Conservation (phyloP, 805 yeast species). For the Myxozyma udenii region DNA sequence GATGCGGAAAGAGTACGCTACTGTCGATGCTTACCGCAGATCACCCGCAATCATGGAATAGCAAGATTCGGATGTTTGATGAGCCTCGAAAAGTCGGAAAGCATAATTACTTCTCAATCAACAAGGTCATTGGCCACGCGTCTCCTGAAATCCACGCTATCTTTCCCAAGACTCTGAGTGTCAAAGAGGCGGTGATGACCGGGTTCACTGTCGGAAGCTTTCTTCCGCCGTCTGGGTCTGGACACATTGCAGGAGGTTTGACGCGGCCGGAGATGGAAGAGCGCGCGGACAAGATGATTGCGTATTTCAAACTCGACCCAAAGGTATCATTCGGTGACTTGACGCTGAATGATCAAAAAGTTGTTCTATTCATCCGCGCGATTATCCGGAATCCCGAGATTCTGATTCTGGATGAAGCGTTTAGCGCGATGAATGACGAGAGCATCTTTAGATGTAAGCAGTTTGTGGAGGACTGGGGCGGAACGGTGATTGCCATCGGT, state of each 20-base stretch:
- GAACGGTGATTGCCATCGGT: constrained; percentile 76
- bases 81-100: constrained; percentile 69
- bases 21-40: constrained; percentile 84
- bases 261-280: constrained; percentile 37
- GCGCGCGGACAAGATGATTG: constrained; percentile 47
- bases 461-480: constrained; percentile 53
- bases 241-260: constrained; percentile 28
- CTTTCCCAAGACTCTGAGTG: constrained; percentile 59
- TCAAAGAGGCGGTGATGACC: constrained; percentile 59
- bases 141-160: constrained; percentile 91
- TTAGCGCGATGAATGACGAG: constrained; percentile 79
- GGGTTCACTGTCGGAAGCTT: constrained; percentile 73
- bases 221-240: constrained; percentile 47
- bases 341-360: constrained; percentile 70
- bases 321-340: constrained; percentile 52
- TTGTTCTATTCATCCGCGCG: constrained; percentile 72
- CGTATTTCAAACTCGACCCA: constrained; percentile 47
- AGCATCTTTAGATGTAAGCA: constrained; percentile 55
- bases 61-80: constrained; percentile 61
- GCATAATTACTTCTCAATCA: constrained; percentile 73
- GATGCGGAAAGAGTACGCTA: constrained; percentile 82
- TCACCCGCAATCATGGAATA: constrained; percentile 95
- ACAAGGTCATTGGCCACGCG: constrained; percentile 74
- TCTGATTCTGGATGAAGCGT: constrained; percentile 85
- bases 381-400: constrained; percentile 73